Evolutionary conservation across 352 stramenopile genomes (phyloP), one percentile per base, ranked within the genome.

Genomic region (Phytopythium montanum): DNA sequence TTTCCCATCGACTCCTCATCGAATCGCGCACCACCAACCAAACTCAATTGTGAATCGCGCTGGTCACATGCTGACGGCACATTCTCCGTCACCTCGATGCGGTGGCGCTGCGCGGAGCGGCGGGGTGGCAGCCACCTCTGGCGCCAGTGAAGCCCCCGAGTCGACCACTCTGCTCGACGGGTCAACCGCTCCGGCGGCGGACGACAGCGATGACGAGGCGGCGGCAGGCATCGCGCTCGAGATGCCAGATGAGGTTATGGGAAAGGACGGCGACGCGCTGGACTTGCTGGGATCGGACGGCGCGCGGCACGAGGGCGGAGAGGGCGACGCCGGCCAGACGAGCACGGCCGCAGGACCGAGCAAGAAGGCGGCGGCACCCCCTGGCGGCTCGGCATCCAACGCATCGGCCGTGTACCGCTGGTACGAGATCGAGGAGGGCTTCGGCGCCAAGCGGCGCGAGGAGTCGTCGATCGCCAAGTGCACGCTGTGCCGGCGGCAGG

Each of bases 391-490:
- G 21, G 4, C 44, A 2, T 51, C 44, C 53, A 73, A 64, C 58
- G 66, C 77, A n/a, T 92, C 82, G 42, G 82, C 82, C 3, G 82
- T 92, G 39, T 90, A 92, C 56, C 80, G 81, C 26, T 92, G 81
- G 69, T 92, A 90, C 62, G 80, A 92, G 25, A 75, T 92, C 51
- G 82, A 89, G 59, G 76, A 76, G 12, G 69, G 59, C 13, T 77
- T 90, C 36, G 55, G 67, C 36, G 51, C 79, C 56, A 90, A 90
- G 68, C 79, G 81, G 38, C 73, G 82, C 2, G 82, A 92, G 45
- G 80, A 90, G 64, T 90, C 82, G 54, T 81, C 79, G 39, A 81
- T 89, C 55, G 82, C 82, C 33, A 73, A 72, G 45, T 92, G 82
- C 60, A 84, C 73, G 49, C 61, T 90, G 33, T 92, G 82, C 51